Base-by-base conservation (phyloP, 768 basidiomycete genomes). In the Neoboletus magnificus region DNA sequence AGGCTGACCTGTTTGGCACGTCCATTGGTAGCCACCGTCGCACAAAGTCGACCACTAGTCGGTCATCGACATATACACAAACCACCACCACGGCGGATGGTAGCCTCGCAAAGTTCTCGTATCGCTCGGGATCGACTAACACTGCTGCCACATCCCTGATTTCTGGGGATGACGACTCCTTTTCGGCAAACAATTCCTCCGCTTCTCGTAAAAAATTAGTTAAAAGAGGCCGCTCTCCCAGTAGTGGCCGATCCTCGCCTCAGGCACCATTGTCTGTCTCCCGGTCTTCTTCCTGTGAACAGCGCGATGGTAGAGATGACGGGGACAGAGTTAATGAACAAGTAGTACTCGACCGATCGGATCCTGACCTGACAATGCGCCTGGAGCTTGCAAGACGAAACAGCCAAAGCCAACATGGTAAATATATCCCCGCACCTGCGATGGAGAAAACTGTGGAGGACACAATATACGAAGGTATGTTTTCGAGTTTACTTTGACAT, bases 331-430 rank as follows among this genome's bases (percentile, higher is more conserved):
- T 79, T 22, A 71, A 72, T 16, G 71, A 75, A 9, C 69, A 76
- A 49, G 54, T 71, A 47, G 69, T 71, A 12, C 71, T 82, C 59
- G 86, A 90, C 58, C 76, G 81, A 48, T 89, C 87, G 16, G 91
- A 93, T 64, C 80, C 81, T 62, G 89, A 95, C 66, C 76, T 96
- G 50, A 80, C 85, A 22, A 77, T 82, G 74, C 85, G 87, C 46
- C 73, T 97, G 49, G 91, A 91, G 58, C 74, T 96, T 47, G 94
- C 94, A 6, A 77, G 91, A 56, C 81, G 82, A 61, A 97, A 97
- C 67, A 92, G 91, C 67, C 79, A 86, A 64, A 89, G 80, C 68
- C 91, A 93, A 62, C 79, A 82, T 55, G 79, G 76, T 18, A 79
- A 79, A 46, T 66, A 69, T 46, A 66, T 74, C 42, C 55, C 75